Percentiles rank a stretch among this genome's conserved stretches.
These are phyloP conservation scores for Lentinula edodes DNA, from an alignment of 768 basidiomycete genomes.

Conservation along the genomic window DNA sequence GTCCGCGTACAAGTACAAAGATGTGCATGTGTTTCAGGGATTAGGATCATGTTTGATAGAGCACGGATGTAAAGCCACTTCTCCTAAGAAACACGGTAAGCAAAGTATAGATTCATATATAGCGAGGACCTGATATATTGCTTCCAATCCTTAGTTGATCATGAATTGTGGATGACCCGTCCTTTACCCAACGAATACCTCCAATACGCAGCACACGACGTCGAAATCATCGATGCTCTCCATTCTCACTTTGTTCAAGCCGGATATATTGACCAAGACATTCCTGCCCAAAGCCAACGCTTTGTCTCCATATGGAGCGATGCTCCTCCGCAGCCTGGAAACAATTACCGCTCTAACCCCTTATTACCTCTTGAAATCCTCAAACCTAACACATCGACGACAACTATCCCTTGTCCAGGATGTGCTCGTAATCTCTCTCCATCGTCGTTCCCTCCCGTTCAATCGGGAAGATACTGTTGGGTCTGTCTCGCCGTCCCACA, in stretches of 20 bases:
- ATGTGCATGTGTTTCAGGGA: conserved; percentile 28
- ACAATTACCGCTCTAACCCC: conserved; percentile 5
- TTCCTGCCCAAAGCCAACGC: neutral
- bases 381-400: neutral
- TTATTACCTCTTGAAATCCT: conserved; percentile 1
- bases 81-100: neutral
- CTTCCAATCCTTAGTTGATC: neutral
- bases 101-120: too few species aligned
- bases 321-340: neutral
- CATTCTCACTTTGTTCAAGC: conserved; percentile 25
- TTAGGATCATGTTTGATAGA: conserved; percentile 25
- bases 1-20: conserved; percentile 18
- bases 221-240: conserved; percentile 29
- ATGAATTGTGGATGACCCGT: conserved; percentile 26
- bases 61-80: neutral
- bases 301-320: conserved; percentile 1
- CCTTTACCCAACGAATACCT: conserved; percentile 31
- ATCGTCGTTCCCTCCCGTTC: neutral
- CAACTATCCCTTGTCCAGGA: neutral
- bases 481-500: neutral
- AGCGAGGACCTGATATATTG: neutral
- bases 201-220: conserved; percentile 37
- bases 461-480: neutral
- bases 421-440: neutral
- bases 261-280: neutral